A percentile compares a stretch with the other conserved stretches of the same genome.
Conservation (phyloP, 257 asterid species). For the Scutellaria galericulata region DNA sequence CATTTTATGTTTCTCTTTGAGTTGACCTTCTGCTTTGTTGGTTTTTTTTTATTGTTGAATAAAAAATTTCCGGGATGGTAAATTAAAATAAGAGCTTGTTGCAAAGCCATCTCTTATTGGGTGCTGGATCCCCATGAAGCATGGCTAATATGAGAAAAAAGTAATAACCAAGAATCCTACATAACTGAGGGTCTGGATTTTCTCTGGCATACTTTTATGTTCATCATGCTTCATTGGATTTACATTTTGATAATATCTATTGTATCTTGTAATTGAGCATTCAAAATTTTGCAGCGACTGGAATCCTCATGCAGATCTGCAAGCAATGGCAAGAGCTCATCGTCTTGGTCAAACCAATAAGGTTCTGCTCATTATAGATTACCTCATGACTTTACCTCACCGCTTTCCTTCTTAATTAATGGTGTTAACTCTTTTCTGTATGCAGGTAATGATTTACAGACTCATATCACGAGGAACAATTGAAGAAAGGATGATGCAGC, state of each 20-base stretch:
- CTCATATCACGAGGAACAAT: slow-evolving; percentile 89
- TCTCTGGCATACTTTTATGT: slow-evolving; percentile 3
- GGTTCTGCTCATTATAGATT: slow-evolving; percentile 53
- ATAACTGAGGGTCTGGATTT: background rate
- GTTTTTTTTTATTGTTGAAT: background rate
- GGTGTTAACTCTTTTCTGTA: slow-evolving; percentile 33
- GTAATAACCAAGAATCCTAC: background rate
- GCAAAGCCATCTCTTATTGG: background rate
- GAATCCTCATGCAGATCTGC: slow-evolving; percentile 99
- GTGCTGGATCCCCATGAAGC: background rate
- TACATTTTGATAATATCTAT: slow-evolving; percentile 21
- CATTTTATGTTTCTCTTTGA: background rate
- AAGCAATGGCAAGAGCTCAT: slow-evolving; percentile 99
- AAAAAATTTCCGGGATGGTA: background rate
- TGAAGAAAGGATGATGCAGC: slow-evolving; percentile 99
- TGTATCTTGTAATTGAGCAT: slow-evolving; percentile 36
- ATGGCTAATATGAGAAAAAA: background rate
- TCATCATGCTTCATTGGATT: slow-evolving; percentile 18
- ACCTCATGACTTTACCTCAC: slow-evolving; percentile 32
- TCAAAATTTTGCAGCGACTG: slow-evolving; percentile 75
- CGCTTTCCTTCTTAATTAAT: slow-evolving; percentile 26
- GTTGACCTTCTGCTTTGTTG: background rate
- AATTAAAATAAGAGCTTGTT: background rate
- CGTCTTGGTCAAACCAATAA: slow-evolving; percentile 99
- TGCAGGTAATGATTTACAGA: slow-evolving; percentile 96